phyloP scores from a whole-genome alignment of 768 basidiomycete genomes.

The Lentinus tigrinus region DNA sequence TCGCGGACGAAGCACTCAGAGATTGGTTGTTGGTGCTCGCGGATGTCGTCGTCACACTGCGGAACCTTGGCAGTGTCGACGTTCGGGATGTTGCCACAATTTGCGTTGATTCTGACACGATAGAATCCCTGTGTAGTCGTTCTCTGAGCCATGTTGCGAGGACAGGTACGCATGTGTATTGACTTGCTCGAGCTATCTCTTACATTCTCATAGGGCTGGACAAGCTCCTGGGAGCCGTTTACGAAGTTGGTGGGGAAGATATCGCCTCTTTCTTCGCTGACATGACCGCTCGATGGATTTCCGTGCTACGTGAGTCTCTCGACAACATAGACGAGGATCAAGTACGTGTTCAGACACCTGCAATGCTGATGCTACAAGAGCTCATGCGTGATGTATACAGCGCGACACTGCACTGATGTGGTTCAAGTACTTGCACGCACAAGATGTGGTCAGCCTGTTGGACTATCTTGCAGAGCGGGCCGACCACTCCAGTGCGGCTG shows the following conservation, averaged over 20 bases:
- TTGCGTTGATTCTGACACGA: conserved; percentile 2
- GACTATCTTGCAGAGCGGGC: conserved; percentile 33
- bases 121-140: background rate
- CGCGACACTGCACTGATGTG: conserved; percentile 40
- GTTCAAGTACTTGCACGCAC: conserved; percentile 51
- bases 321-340: conserved; percentile 7
- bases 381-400: background rate
- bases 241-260: background rate
- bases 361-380: background rate
- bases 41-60: background rate
- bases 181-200: background rate
- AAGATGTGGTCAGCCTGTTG: conserved; percentile 44
- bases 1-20: conserved; percentile 5
- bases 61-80: background rate
- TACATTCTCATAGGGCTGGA: background rate
- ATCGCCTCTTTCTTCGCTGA: background rate
- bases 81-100: background rate
- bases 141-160: background rate
- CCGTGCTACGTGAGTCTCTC: background rate
- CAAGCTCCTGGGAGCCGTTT: background rate
- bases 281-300: background rate
- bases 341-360: background rate
- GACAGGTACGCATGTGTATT: background rate
- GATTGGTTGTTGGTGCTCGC: conserved; percentile 10
- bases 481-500: conserved; percentile 5